Conservation (phyloP, 768 basidiomycete species). For the Boletus insuetus region DNA sequence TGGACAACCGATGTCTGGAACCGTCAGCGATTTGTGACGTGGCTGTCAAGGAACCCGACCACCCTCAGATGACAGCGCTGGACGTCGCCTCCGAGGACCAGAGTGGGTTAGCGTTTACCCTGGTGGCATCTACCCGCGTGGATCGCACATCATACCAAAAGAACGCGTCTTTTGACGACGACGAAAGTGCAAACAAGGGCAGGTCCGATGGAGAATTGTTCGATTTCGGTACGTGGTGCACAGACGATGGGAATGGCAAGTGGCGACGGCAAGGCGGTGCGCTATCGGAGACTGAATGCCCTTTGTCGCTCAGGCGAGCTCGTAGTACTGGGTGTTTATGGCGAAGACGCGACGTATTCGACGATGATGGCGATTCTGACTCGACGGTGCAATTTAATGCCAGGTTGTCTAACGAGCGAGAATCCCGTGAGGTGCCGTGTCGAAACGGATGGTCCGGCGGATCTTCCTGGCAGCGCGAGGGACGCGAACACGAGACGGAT, state of each 20-base stretch:
- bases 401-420: background rate
- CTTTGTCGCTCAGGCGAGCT: background rate
- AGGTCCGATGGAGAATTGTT: background rate
- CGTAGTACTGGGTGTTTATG: background rate
- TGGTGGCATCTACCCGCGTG: background rate
- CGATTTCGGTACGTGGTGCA: background rate
- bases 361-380: slow-evolving; percentile 4
- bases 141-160: background rate
- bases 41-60: background rate
- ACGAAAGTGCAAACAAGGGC: background rate
- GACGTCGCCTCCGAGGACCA: background rate
- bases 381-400: slow-evolving; percentile 12
- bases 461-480: background rate
- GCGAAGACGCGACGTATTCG: background rate
- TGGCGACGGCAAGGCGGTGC: background rate
- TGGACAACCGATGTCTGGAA: background rate
- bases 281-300: background rate
- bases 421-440: background rate
- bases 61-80: background rate
- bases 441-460: background rate
- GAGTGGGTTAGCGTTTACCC: background rate
- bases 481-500: slow-evolving; percentile 4
- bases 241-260: background rate
- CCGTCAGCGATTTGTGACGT: background rate
- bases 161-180: background rate